Evolutionary conservation across 148 eudicot genomes (phyloP).

Genomic region (Vaccinium myrtillus): DNA sequence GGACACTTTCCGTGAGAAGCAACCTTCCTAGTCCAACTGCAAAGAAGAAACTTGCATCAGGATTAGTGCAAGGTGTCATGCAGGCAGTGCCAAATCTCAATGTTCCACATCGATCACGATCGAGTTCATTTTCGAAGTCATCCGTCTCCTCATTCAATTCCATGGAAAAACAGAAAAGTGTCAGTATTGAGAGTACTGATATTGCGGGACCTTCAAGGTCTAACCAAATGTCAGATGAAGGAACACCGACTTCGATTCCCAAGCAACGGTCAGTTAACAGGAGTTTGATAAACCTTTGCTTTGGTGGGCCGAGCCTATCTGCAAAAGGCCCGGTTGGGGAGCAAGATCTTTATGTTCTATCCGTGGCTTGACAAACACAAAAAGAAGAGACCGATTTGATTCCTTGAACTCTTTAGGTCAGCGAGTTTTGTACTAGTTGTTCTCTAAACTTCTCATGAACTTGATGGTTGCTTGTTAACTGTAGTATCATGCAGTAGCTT

Average conservation of each 20-base stretch:
- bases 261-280: constrained; percentile 35
- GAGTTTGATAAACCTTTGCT: constrained; percentile 56
- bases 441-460: not conserved
- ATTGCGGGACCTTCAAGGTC: constrained; percentile 33
- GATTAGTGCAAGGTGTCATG: constrained; percentile 49
- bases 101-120: constrained; percentile 43
- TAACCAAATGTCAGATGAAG: constrained; percentile 24
- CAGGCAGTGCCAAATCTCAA: constrained; percentile 45
- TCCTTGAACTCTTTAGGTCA: not conserved
- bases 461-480: not conserved
- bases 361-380: constrained; percentile 23
- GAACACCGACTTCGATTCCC: constrained; percentile 20
- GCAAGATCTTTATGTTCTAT: constrained; percentile 24
- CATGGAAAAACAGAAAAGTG: constrained; percentile 52
- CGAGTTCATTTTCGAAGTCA: constrained; percentile 59
- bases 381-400: not conserved
- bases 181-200: constrained; percentile 33
- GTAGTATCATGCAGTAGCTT: not conserved
- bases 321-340: constrained; percentile 20
- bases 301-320: constrained; percentile 44
- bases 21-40: constrained; percentile 75
- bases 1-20: constrained; percentile 75
- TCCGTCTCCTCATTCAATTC: constrained; percentile 54
- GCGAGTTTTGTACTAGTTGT: not conserved
- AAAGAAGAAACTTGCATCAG: constrained; percentile 75